Evolutionary conservation across 164 flowering plant species (phyloP).

Genomic region (Vitis cinerea): DNA sequence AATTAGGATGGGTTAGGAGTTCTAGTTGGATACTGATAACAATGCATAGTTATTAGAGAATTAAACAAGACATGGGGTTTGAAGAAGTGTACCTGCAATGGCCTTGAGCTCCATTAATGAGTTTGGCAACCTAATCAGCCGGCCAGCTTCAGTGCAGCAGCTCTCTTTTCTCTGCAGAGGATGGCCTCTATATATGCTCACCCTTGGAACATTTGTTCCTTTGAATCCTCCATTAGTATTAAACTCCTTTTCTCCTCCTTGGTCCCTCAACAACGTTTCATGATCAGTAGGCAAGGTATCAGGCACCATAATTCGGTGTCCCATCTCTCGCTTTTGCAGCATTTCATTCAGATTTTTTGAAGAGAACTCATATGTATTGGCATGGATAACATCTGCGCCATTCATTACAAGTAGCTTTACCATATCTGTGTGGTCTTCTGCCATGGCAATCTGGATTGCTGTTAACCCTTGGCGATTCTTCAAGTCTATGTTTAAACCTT

Average conservation of each 20-base stretch:
- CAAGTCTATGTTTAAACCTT: constrained; percentile 58
- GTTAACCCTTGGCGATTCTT: constrained; percentile 49
- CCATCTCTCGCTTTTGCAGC: constrained; percentile 43
- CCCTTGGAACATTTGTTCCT: constrained; percentile 31
- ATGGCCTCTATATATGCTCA: constrained; percentile 76
- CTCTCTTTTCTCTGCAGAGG: constrained; percentile 49
- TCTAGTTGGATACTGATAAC: too few relatives aligned
- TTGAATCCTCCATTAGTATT: constrained; percentile 2
- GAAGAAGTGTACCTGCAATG: constrained; percentile 59
- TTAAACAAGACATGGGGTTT: neutral
- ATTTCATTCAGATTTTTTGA: constrained; percentile 35
- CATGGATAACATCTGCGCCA: constrained; percentile 48
- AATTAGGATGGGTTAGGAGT: neutral
- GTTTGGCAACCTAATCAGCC: constrained; percentile 55
- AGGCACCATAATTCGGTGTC: constrained; percentile 39
- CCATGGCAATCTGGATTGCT: constrained; percentile 62
- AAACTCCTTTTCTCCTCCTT: constrained; percentile 15
- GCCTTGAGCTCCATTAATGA: constrained; percentile 68
- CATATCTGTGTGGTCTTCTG: constrained; percentile 56
- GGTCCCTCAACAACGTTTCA: constrained; percentile 10
- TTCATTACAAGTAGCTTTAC: constrained; percentile 59
- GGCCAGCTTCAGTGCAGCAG: constrained; percentile 53
- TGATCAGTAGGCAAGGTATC: neutral
- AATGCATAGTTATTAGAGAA: neutral
- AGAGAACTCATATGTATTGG: constrained; percentile 20